Evolutionary conservation across 176 grass and related monocot species (phyloP).

Genomic region (Carex parvula): DNA sequence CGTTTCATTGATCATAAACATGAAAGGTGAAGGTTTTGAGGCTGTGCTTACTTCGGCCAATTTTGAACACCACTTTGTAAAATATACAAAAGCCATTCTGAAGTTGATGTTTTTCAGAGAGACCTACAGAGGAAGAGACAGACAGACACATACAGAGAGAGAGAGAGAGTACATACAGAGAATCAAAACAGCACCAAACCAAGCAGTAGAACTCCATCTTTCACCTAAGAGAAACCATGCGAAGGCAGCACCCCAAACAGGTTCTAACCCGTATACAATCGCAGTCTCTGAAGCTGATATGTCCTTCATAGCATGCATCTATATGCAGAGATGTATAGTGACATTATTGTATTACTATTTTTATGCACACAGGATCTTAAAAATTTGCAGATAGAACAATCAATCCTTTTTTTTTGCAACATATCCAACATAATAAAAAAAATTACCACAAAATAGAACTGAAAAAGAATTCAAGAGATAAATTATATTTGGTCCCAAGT

Average conservation of each 20-base stretch:
- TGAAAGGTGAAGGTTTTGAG: not conserved
- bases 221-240: constrained; percentile 91
- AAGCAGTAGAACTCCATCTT: constrained; percentile 79
- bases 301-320: constrained; percentile 83
- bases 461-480: not conserved
- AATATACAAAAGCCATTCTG: not conserved
- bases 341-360: not conserved
- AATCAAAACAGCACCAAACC: constrained; percentile 79
- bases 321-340: not conserved
- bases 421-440: not conserved
- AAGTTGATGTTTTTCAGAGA: not conserved
- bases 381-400: not conserved
- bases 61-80: not conserved
- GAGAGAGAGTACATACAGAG: constrained; percentile 51
- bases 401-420: not conserved
- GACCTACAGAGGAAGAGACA: not conserved
- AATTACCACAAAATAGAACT: not conserved
- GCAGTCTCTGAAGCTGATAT: constrained; percentile 82
- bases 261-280: constrained; percentile 76
- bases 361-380: not conserved
- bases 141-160: not conserved
- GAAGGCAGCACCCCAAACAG: constrained; percentile 82
- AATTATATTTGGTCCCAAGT: not conserved
- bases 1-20: not conserved
- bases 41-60: not conserved